phyloP scores from a whole-genome alignment of 2,329 filamentous ascomycete species.

The Botrytis porri region DNA sequence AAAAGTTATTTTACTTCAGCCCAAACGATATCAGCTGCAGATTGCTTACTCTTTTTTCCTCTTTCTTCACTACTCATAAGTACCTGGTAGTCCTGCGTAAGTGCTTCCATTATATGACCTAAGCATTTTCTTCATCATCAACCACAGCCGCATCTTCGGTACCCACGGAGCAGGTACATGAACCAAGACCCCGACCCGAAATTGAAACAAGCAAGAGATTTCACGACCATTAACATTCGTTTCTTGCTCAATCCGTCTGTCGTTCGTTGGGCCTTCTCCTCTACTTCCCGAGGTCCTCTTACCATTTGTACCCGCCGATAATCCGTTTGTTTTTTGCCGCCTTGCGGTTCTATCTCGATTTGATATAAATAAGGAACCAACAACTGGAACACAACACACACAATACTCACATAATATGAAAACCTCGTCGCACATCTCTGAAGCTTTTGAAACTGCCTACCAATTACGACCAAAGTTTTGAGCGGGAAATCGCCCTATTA shows the following conservation, averaged over 20 bases:
- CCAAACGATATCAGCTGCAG: background rate
- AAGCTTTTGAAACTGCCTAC: background rate
- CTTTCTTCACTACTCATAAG: background rate
- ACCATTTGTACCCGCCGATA: background rate
- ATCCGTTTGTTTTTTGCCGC: background rate
- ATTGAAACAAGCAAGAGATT: background rate
- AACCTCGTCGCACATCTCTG: background rate
- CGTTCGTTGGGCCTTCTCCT: background rate
- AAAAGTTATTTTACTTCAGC: too few relatives aligned
- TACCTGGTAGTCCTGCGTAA: background rate
- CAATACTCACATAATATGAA: background rate
- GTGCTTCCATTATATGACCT: background rate
- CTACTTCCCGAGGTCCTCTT: background rate
- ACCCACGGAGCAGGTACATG: background rate
- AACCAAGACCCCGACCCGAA: background rate
- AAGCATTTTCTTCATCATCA: background rate
- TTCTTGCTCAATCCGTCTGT: background rate
- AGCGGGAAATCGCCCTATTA: background rate
- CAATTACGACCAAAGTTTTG: background rate
- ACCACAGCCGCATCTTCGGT: slow-evolving; percentile 1
- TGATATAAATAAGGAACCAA: background rate
- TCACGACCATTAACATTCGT: background rate
- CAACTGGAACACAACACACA: background rate
- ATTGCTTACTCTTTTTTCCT: background rate
- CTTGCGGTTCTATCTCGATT: background rate